These are phyloP conservation scores for Ochetophila trinervis DNA, from an alignment of 306 rosid genomes.

Conservation along the genomic window DNA sequence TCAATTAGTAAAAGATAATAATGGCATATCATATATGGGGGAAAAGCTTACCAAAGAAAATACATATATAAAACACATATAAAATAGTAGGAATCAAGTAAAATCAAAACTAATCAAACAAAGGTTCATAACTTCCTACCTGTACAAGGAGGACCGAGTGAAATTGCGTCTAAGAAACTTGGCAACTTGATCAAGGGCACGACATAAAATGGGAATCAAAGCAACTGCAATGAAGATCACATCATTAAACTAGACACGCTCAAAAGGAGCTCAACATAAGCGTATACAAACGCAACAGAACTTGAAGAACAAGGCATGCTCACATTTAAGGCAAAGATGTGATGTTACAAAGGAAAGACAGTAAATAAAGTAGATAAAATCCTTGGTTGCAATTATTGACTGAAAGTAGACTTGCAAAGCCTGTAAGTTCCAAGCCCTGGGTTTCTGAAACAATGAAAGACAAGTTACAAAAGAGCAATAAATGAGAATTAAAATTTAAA, in stretches of 20 bases:
- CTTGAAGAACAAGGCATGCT: conserved; percentile 30
- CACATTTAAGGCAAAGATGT: conserved; percentile 80
- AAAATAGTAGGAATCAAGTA: neutral
- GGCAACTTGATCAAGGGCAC: conserved; percentile 82
- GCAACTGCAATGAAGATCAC: conserved; percentile 66
- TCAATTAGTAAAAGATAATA: neutral
- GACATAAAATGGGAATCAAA: conserved; percentile 80
- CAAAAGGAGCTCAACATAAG: neutral
- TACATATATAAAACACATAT: neutral
- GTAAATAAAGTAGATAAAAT: conserved; percentile 83
- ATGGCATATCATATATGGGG: neutral
- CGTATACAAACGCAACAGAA: neutral
- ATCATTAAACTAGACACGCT: conserved; percentile 21
- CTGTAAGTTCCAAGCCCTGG: conserved; percentile 90
- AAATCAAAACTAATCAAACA: conserved; percentile 3
- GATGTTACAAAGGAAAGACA: conserved; percentile 76
- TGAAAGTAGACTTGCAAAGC: conserved; percentile 88
- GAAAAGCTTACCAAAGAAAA: too few species aligned
- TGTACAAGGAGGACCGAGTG: conserved; percentile 80
- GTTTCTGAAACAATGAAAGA: conserved; percentile 57
- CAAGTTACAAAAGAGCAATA: conserved; percentile 7
- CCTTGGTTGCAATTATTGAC: conserved; percentile 62
- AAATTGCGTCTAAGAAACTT: conserved; percentile 94
- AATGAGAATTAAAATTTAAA: neutral
- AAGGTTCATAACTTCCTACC: conserved; percentile 41